Percentiles rank a stretch among this genome's conserved stretches.
phyloP scores from a whole-genome alignment of 805 yeast species.

The Scheffersomyces stipitis region DNA sequence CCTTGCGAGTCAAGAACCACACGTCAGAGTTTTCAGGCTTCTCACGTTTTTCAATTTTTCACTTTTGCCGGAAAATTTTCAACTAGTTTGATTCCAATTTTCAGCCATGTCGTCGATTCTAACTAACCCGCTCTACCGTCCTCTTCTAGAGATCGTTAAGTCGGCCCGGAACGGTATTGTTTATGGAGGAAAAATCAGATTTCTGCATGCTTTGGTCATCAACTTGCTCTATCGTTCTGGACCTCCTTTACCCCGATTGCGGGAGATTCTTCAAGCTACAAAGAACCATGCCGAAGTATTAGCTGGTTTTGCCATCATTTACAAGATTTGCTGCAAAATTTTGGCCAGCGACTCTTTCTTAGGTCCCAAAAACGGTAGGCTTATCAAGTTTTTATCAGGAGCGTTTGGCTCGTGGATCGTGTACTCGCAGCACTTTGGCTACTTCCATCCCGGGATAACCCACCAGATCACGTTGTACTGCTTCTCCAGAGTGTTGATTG shows the following conservation, averaged over 20 bases:
- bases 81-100: too few relatives aligned
- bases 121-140: slow-evolving; percentile 21
- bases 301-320: slow-evolving; percentile 55
- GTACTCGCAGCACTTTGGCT: slow-evolving; percentile 44
- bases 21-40: too few relatives aligned
- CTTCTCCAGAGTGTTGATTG: slow-evolving; percentile 65
- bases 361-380: slow-evolving; percentile 27
- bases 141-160: slow-evolving; percentile 34
- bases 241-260: slow-evolving; percentile 44
- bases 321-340: slow-evolving; percentile 39
- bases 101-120: slow-evolving; percentile 13
- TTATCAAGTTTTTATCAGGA: slow-evolving; percentile 40
- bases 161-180: slow-evolving; percentile 50
- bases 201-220: slow-evolving; percentile 65
- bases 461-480: slow-evolving; percentile 76
- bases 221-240: slow-evolving; percentile 56
- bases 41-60: neutral
- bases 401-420: slow-evolving; percentile 43
- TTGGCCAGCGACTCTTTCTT: slow-evolving; percentile 32
- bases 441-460: slow-evolving; percentile 51
- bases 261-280: slow-evolving; percentile 51
- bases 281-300: slow-evolving; percentile 54
- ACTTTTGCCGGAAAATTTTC: neutral
- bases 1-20: too few relatives aligned
- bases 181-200: slow-evolving; percentile 62